Evolutionary conservation across 2,329 filamentous ascomycete genomes (phyloP), one percentile per base, ranked within the genome.

Genomic region (Knoxdaviesia capensis): DNA sequence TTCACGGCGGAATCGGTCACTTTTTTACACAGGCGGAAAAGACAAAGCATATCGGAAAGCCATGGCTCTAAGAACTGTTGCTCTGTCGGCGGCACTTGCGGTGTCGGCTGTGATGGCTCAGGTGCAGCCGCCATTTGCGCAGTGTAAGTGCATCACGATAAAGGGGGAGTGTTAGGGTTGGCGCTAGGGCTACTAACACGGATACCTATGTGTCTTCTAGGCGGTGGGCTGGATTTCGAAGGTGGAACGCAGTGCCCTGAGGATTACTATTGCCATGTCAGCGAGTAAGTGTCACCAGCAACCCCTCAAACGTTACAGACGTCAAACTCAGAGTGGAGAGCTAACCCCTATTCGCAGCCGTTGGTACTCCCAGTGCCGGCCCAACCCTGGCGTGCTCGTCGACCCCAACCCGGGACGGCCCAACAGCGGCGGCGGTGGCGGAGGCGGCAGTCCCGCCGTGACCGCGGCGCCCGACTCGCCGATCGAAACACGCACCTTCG

Each of bases 331-430:
- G 2, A 3, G 20, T 20, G 20, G 20, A 20, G 10, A 28, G 9
- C 36, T 31, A 38, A 6, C 8, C 10, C 20, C 5, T 28, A 2
- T 5, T 7, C 8, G 1, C 31, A 47, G 46, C 39, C 42, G 41
- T 1, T 47, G 46, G 46, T 47, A 45, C 44, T 45, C 46, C 9
- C 46, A 47, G 36, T 47, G 46, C 36, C 32, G 45, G 3, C 45
- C 45, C 4, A 35, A 37, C 20, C 38, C 36, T 31, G 20, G 20
- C 20, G 20, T 20, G 20, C 20, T 20, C 20, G 20, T 20, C 20
- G 20, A 20, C 20, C 20, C 20, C 20, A 20, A 20, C 20, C 20
- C 20, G 20, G 20, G 20, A 20, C 2, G 2, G 20, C 20, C 20
- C 20, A 20, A 20, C 20, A 20, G 20, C 20, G 20, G 20, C 20